Evolutionary conservation across 2,329 filamentous ascomycete genomes (phyloP).

Genomic region (Ophiostoma piceae): DNA sequence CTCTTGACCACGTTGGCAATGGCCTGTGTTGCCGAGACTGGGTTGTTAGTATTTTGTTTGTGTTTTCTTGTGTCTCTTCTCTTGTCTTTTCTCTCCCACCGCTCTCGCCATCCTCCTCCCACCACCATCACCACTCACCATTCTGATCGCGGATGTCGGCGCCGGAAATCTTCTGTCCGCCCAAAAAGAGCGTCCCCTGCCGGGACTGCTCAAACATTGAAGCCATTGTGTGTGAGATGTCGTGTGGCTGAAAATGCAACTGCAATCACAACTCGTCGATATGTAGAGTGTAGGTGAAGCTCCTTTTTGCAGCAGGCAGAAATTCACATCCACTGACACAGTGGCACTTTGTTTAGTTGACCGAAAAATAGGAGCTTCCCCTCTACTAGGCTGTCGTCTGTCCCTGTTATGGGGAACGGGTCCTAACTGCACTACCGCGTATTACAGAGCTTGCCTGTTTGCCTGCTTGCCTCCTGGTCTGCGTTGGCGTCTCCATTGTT

Average conservation of each 20-base stretch:
- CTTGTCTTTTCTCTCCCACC: neutral
- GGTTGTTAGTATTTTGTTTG: slow-evolving; percentile 27
- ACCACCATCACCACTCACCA: slow-evolving; percentile 45
- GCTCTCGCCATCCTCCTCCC: too few species aligned
- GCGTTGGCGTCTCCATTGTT: neutral
- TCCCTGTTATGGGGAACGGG: neutral
- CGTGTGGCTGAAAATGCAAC: neutral
- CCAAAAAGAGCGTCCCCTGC: slow-evolving; percentile 94
- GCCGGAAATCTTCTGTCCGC: slow-evolving; percentile 95
- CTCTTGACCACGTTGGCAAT: slow-evolving; percentile 99
- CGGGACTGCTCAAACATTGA: slow-evolving; percentile 93
- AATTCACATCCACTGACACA: slow-evolving; percentile 19
- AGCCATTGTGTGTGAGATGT: slow-evolving; percentile 57
- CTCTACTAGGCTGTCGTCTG: neutral
- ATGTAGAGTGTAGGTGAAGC: slow-evolving; percentile 13
- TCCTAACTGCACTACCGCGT: slow-evolving; percentile 2
- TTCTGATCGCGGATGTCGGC: slow-evolving; percentile 97
- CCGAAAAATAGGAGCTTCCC: slow-evolving; percentile 14
- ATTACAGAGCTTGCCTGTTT: neutral
- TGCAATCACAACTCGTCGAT: neutral
- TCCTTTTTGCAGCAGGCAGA: slow-evolving; percentile 22
- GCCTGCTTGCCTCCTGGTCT: neutral
- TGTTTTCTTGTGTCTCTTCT: neutral
- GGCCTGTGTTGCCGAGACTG: slow-evolving; percentile 89
- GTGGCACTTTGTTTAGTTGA: slow-evolving; percentile 10